Base-by-base conservation (phyloP, 2,329 filamentous ascomycete species). In the Alternaria triticina region DNA sequence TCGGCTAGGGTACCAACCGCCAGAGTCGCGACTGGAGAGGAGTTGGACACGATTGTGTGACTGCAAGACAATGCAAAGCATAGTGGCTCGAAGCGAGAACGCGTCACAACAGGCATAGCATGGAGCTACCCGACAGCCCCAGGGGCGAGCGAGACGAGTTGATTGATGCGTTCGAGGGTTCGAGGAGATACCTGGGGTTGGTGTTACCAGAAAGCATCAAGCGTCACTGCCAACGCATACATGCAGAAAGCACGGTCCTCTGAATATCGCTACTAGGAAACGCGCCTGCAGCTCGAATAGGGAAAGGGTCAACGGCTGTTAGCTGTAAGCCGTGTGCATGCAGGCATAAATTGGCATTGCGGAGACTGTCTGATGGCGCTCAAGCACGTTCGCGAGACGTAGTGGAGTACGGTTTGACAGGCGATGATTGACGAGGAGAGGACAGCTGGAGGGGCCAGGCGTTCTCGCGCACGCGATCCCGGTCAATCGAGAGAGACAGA, bases 161-260 rank as follows among this genome's bases (percentile, higher is more conserved):
- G 74, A 78, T 75, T 79, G 74, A 76, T 74, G 69, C 70, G 74
- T 71, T 76, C 71, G 74, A 78, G 73, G 71, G 67, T 71, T 50
- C 67, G 62, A 68, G 68, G 64, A 71, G 70, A 73, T 72, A 73
- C 74, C 70, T 74, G 72, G 75, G 77, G 71, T 71, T 76, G 74
- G 76, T 78, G 75, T 71, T 74, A 77, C 73, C 74, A 75, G 64
- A 67, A 72, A 68, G 65, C 65, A 65, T 65, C 62, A 65, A 65
- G 62, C 65, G 65, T 62, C 60, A 52, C 50, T 67, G 65, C 65
- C 65, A 67, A 62, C 62, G 56, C 65, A 67, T 75, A 71, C 63
- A 71, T 78, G 75, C 74, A 78, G 74, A 75, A 71, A 70, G 79
- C 77, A 77, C 77, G 76, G 72, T 74, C 75, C 75, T 74, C 76